Base-by-base conservation (phyloP, 2,329 filamentous ascomycete species). In the Diaporthe nobilis region DNA sequence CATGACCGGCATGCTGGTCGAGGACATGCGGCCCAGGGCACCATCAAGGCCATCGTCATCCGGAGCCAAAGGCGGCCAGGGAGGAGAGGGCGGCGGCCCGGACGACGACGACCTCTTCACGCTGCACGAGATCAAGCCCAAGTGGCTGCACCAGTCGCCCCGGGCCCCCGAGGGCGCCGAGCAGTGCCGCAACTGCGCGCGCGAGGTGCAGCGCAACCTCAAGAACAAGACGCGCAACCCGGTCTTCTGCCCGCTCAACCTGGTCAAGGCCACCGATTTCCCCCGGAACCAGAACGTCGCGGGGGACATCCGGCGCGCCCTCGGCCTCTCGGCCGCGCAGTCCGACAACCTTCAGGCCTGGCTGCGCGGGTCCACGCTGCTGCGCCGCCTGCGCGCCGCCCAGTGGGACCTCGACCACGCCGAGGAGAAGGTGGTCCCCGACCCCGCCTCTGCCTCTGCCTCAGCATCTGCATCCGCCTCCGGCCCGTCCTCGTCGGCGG, bases 71-170 rank as follows among this genome's bases (percentile, higher is more conserved):
- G 42, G 15, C 7, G 15, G 25, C 2, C 15, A 10, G 8, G 42
- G 25, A 22, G 51, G 6, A 8, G 10, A 53, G 7, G 15, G 9
- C n/a, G 65, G 8, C 12, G 37, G 10, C 31, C 34, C 9, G 10
- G 57, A 39, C 13, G 65, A 53, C 3, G 31, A 49, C 42, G 73
- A 34, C 47, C 51, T 44, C 37, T 37, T 44, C 67, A 72, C 25
- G 44, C 71, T 94, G 44, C 85, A 94, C 74, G 94, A 96, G 82
- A 93, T 96, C 84, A 97, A 97, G 82, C 94, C 94, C 20, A 97
- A 97, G 84, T 97, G 94, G 94, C 89, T 97, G 37, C 85, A 88
- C 12, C 94, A 95, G 82, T 96, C 94, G 2, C 94, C 92, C 5
- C 92, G 90, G 51, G 94, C 94, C 0, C 94, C 94, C 1, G 37